Percentiles rank a stretch among this genome's conserved stretches.
Evolutionary conservation across 805 yeast genomes (phyloP).

Genomic region (Zygosaccharomyces bisporus): DNA sequence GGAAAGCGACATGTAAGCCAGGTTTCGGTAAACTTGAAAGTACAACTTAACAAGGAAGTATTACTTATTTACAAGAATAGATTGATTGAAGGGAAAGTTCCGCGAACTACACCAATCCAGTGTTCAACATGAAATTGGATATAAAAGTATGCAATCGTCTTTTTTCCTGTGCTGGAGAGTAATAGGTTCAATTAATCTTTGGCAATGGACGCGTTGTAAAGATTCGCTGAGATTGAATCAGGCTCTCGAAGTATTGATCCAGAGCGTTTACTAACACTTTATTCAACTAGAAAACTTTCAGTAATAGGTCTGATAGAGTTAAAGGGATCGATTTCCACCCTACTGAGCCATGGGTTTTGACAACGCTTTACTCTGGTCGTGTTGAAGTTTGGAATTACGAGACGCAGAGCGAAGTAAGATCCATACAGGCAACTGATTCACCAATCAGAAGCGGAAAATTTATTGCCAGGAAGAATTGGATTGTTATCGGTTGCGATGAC

Average conservation of each 20-base stretch:
- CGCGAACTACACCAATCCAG: slow-evolving; percentile 2
- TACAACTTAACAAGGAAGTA: slow-evolving; percentile 15
- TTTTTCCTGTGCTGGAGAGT: background rate
- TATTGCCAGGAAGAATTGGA: slow-evolving; percentile 95
- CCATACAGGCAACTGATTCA: slow-evolving; percentile 90
- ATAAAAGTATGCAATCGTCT: slow-evolving; percentile 24
- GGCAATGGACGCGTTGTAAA: slow-evolving; percentile 3
- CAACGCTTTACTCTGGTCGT: slow-evolving; percentile 78
- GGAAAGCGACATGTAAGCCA: background rate
- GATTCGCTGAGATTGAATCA: background rate
- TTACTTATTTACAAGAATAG: background rate
- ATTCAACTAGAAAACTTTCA: slow-evolving; percentile 63
- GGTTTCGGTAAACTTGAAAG: slow-evolving; percentile 6
- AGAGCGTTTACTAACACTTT: slow-evolving; percentile 1
- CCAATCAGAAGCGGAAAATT: slow-evolving; percentile 96
- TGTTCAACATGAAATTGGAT: slow-evolving; percentile 28
- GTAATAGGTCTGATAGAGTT: slow-evolving; percentile 92
- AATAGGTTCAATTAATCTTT: background rate
- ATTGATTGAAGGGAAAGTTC: background rate
- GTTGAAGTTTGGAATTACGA: slow-evolving; percentile 94
- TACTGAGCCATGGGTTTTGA: slow-evolving; percentile 92
- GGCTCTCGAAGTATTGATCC: background rate
- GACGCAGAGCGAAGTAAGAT: slow-evolving; percentile 71
- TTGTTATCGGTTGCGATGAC: slow-evolving; percentile 94
- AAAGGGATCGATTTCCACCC: slow-evolving; percentile 98